Evolutionary conservation across 768 basidiomycete species (phyloP).

Genomic region (Lentinula detonsa): DNA sequence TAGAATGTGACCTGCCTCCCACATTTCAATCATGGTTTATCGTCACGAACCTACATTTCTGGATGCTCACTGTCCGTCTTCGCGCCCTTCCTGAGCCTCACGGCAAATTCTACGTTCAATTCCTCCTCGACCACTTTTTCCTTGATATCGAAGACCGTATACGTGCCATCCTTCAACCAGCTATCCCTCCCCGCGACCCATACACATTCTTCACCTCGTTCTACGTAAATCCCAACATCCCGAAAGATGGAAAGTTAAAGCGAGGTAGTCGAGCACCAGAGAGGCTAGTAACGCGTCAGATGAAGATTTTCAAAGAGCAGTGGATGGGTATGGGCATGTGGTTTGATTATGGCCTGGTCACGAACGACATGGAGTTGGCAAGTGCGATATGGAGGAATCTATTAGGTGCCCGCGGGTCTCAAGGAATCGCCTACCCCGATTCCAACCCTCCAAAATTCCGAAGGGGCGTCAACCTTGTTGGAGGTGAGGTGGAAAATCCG

Average conservation of each 20-base stretch:
- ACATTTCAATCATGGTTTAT: conserved; percentile 99
- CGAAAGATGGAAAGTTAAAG: conserved; percentile 19
- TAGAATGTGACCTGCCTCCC: conserved; percentile 81
- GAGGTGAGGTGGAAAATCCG: conserved; percentile 56
- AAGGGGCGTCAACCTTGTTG: conserved; percentile 65
- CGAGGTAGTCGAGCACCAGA: conserved; percentile 55
- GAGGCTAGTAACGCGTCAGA: conserved; percentile 73
- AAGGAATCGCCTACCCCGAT: conserved; percentile 49
- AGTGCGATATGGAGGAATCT: conserved; percentile 89
- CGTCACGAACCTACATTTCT: conserved; percentile 86
- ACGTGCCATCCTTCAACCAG: conserved; percentile 69
- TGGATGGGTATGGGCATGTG: conserved; percentile 80
- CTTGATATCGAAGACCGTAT: conserved; percentile 89
- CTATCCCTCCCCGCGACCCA: conserved; percentile 27
- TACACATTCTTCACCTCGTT: conserved; percentile 42
- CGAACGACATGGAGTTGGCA: conserved; percentile 79
- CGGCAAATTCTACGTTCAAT: conserved; percentile 69
- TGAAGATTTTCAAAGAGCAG: conserved; percentile 91
- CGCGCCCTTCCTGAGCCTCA: conserved; percentile 71
- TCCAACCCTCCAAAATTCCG: conserved; percentile 33
- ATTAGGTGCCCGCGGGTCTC: conserved; percentile 77
- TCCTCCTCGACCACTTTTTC: conserved; percentile 92
- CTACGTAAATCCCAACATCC: conserved; percentile 40
- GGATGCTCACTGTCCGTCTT: conserved; percentile 84
- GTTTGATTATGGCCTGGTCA: conserved; percentile 72